Conservation (phyloP, 441 rosid genomes). For the Croton setiger region DNA sequence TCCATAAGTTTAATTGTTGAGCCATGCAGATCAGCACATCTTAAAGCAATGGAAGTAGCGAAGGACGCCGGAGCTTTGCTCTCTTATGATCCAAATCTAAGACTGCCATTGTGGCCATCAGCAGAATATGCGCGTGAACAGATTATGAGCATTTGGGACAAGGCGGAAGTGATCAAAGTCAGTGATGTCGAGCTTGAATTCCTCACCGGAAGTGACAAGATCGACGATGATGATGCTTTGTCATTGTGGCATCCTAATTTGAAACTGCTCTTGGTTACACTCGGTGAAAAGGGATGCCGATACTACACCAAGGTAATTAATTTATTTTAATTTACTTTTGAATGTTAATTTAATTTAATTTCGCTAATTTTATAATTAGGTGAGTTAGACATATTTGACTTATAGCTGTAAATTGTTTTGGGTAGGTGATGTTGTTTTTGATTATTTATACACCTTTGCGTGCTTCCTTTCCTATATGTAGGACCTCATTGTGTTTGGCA, state of each 20-base stretch:
- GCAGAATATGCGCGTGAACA: constrained; percentile 74
- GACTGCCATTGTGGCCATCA: constrained; percentile 90
- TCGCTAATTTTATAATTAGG: not conserved
- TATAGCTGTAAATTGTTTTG: constrained; percentile 21
- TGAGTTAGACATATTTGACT: constrained; percentile 17
- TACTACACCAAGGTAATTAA: constrained; percentile 80
- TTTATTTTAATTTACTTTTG: not conserved
- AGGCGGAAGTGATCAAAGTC: constrained; percentile 88
- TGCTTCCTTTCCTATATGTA: not conserved
- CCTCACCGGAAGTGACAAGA: constrained; percentile 71
- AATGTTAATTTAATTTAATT: not conserved
- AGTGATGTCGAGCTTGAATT: constrained; percentile 90
- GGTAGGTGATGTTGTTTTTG: constrained; percentile 15
- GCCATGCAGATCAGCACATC: constrained; percentile 95
- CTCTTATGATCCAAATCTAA: constrained; percentile 88
- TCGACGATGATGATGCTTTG: constrained; percentile 70
- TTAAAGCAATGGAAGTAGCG: constrained; percentile 91
- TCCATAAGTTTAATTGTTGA: constrained; percentile 95
- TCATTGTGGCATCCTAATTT: constrained; percentile 78
- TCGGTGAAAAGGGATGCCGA: constrained; percentile 86
- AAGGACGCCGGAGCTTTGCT: constrained; percentile 80
- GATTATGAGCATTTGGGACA: constrained; percentile 89
- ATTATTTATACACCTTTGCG: not conserved
- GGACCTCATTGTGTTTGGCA: constrained; percentile 5
- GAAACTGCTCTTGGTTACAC: constrained; percentile 80